Evolutionary conservation across 805 yeast species (phyloP).

Genomic region (Monosporozyma aerobia): DNA sequence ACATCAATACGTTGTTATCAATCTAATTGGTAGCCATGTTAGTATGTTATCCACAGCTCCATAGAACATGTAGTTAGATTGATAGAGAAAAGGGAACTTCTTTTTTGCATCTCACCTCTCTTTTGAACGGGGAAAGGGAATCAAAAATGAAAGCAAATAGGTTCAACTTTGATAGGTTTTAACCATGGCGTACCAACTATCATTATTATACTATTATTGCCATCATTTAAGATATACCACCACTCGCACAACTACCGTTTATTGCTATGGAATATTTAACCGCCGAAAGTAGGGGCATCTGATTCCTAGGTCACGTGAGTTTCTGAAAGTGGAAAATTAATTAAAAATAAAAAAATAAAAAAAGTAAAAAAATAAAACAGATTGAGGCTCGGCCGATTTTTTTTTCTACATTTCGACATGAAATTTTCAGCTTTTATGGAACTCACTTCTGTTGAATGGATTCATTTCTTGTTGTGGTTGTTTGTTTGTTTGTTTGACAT

Average conservation of each 20-base stretch:
- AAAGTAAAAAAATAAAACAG: not conserved
- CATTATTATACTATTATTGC: too few relatives aligned
- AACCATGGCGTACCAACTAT: too few relatives aligned
- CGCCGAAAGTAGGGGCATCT: not conserved
- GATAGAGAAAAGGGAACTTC: too few relatives aligned
- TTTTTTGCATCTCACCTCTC: too few relatives aligned
- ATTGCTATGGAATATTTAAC: not conserved
- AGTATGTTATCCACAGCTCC: too few relatives aligned
- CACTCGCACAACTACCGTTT: not conserved
- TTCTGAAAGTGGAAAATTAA: not conserved
- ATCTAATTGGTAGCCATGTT: too few relatives aligned
- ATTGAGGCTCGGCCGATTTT: not conserved
- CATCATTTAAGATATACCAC: too few relatives aligned
- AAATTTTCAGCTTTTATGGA: not conserved
- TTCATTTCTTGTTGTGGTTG: not conserved
- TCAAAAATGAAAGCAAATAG: too few relatives aligned
- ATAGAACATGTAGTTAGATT: too few relatives aligned
- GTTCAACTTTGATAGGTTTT: too few relatives aligned
- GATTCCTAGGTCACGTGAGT: not conserved
- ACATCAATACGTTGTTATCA: too few relatives aligned
- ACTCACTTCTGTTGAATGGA: not conserved
- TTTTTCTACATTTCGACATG: not conserved
- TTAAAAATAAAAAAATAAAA: not conserved
- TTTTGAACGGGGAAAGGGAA: too few relatives aligned
- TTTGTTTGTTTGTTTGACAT: not conserved